Evolutionary conservation across 202 grass and related monocot species (phyloP), one percentile per base, ranked within the genome.

Genomic region (Digitaria exilis): DNA sequence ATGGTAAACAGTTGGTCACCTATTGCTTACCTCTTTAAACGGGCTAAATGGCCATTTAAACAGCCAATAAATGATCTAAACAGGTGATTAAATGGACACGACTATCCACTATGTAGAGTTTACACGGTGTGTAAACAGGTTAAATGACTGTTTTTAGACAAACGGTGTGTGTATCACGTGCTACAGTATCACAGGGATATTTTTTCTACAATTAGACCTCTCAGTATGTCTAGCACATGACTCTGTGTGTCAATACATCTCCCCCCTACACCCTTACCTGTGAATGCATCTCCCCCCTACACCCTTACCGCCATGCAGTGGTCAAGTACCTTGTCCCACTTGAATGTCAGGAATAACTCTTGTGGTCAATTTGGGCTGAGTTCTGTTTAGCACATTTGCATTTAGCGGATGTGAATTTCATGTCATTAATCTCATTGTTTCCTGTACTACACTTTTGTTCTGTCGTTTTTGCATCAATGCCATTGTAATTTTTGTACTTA

Each of bases 401-500:
- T 5, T 24, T 30, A 16, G 41, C 5, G 0, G 32, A n/a, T 54
- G 55, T 56, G 8, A 42, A 28, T 57, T 19, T 4, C 65, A 81
- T 14, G 10, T 60, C 60, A 7, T 76, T 41, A 68, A 43, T n/a
- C 14, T 21, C 49, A 69, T 80, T 39, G 3, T 56, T 66, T 51
- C 18, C 32, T 69, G 24, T 41, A 42, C 48, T 28, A 48, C 43
- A 65, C 19, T 19, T 78, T 6, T 48, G 55, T 61, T 55, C 39
- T 55, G 4, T 55, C 24, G 1, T 68, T 73, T 83, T 34, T 83
- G 57, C 29, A 84, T 73, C 26, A 49, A 34, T 73, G 15, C 48
- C 55, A 64, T 73, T 68, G 6, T 64, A 52, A 64, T 37, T 39
- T 26, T 79, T 70, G 18, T 24, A 43, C 45, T 56, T 85, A 55